Evolutionary conservation across 495 filamentous ascomycete genomes (phyloP), one percentile per base, ranked within the genome.

Genomic region (Aspergillus cristatus): DNA sequence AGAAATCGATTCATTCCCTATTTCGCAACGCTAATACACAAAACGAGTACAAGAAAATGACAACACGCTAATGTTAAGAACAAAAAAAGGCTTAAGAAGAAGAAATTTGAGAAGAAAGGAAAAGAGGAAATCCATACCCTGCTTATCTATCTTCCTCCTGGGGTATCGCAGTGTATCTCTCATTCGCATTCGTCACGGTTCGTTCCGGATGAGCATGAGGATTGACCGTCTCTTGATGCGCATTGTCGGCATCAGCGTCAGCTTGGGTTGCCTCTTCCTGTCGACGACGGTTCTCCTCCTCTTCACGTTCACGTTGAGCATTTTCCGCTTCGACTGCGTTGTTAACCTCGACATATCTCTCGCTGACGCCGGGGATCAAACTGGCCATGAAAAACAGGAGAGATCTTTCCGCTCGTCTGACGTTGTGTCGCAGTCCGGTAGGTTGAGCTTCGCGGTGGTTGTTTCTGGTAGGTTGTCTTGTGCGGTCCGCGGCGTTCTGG

Each of bases 341-440:
- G 26, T 79, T 68, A 25, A 76, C 79, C 41, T 72, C 70, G 32
- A 94, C 85, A 50, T 91, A 82, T 31, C 85, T 62, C 57, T 94
- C 88, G 1, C 86, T 85, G 11, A 94, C 69, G 6, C 88, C 88
- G 0, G 88, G 88, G 18, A 86, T 76, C 36, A 95, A 63, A 60
- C 84, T 91, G 5, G 86, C 86, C 25, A 94, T 56, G 48, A 95
- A 90, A 20, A 95, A 63, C 11, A 87, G 74, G n/a, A 83, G 54
- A 11, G 83, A 81, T 35, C 86, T 73, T 54, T 94, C 88, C 10
- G 74, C 55, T 11, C 78, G 65, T 45, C 84, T 65, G 10, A 83
- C 49, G 20, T 70, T 68, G 28, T 79, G 63, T 45, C 50, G 47
- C 13, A 60, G 8, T 4, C 20, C 20, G 20, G 20, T 24, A 24